A percentile compares a stretch with the other conserved stretches of the same genome.
Evolutionary conservation across 208 protist genomes (phyloP).

Genomic region (Wallacemonas rigidus): DNA sequence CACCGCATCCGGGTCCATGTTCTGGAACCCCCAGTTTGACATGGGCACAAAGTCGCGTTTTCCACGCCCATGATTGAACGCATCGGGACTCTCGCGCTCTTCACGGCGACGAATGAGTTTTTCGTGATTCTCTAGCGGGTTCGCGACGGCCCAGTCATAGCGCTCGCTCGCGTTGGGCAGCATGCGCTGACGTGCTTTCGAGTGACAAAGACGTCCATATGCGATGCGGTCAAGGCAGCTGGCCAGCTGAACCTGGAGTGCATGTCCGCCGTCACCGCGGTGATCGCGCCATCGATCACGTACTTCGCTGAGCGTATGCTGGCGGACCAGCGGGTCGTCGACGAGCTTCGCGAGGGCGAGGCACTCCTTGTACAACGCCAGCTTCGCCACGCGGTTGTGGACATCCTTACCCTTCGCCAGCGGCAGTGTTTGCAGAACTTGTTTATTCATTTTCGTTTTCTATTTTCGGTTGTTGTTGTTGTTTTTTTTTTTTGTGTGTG

Average conservation of each 20-base stretch:
- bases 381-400: conserved; percentile 74
- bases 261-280: conserved; percentile 78
- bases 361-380: conserved; percentile 88
- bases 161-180: conserved; percentile 78
- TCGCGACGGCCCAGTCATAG: conserved; percentile 88
- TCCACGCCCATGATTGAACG: conserved; percentile 71
- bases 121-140: conserved; percentile 81
- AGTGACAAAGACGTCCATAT: conserved; percentile 85
- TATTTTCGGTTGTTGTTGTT: not conserved
- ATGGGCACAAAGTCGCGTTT: conserved; percentile 92
- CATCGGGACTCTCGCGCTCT: conserved; percentile 74
- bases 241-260: conserved; percentile 82
- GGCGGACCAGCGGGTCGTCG: conserved; percentile 59
- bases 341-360: conserved; percentile 73
- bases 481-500: too few relatives aligned
- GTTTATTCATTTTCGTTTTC: conserved; percentile 65
- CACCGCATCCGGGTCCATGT: conserved; percentile 89
- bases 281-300: conserved; percentile 79
- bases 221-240: conserved; percentile 83
- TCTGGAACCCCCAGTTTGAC: conserved; percentile 89
- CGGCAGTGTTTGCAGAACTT: conserved; percentile 72
- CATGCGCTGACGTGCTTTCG: conserved; percentile 77
- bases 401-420: conserved; percentile 86
- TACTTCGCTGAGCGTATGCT: conserved; percentile 79
- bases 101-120: conserved; percentile 52